These are phyloP conservation scores for Vicia faba DNA, from an alignment of 306 rosid genomes.

Conservation along the genomic window DNA sequence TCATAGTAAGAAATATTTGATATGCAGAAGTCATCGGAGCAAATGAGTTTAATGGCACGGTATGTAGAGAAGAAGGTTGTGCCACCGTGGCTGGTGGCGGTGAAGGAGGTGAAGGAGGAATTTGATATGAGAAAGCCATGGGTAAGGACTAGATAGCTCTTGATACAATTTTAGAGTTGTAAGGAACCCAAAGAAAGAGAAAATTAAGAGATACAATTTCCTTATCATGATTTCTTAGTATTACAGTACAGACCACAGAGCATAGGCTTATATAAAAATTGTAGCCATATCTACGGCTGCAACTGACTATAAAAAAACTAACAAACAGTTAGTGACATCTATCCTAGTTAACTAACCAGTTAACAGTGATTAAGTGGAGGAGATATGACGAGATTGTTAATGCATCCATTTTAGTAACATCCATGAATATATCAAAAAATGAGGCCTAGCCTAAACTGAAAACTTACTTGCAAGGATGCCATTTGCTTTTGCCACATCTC, in stretches of 20 bases:
- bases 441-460: slow-evolving; percentile 34
- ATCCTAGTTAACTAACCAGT: not conserved
- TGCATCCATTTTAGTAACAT: slow-evolving; percentile 29
- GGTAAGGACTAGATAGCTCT: not conserved
- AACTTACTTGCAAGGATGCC: slow-evolving; percentile 93
- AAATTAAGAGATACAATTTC: not conserved
- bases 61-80: no score
- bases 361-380: not conserved
- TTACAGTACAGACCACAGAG: no score
- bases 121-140: not conserved
- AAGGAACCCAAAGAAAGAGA: not conserved
- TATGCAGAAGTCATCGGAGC: no score
- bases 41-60: no score
- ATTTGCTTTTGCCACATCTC: slow-evolving; percentile 94
- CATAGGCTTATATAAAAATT: no score
- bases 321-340: no score
- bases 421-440: slow-evolving; percentile 23
- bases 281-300: no score
- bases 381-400: slow-evolving; percentile 15
- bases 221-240: not conserved
- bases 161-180: not conserved
- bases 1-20: no score
- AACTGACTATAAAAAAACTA: no score
- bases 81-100: no score
- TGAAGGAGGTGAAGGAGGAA: no score